A percentile compares a stretch with the other conserved stretches of the same genome.
These are phyloP conservation scores for Phaseolus coccineus DNA, from an alignment of 331 rosid genomes.

Conservation along the genomic window DNA sequence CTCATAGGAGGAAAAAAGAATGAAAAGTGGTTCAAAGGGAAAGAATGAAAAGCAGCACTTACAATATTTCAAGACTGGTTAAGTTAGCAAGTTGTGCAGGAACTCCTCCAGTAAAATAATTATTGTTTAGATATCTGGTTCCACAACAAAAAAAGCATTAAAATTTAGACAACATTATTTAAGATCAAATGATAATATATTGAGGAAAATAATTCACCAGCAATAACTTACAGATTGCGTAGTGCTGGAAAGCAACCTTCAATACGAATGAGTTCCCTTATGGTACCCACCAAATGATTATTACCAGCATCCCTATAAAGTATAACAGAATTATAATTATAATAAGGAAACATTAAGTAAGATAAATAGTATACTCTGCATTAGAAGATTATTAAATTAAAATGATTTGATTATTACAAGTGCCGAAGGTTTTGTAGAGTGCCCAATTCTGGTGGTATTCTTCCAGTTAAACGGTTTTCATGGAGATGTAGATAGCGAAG, in stretches of 20 bases:
- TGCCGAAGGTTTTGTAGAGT: constrained; percentile 89
- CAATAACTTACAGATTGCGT: constrained; percentile 82
- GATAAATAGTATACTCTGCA: constrained; percentile 12
- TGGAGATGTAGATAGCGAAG: constrained; percentile 97
- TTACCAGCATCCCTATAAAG: constrained; percentile 88
- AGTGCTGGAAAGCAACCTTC: constrained; percentile 96
- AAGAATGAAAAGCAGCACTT: constrained; percentile 43
- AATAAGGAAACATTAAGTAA: constrained; percentile 25
- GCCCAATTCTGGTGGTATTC: constrained; percentile 93
- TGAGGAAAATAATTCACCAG: constrained; percentile 18
- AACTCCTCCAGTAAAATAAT: constrained; percentile 94
- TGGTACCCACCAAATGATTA: constrained; percentile 98
- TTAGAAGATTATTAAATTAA: neutral
- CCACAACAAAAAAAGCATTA: constrained; percentile 36
- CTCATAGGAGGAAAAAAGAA: neutral
- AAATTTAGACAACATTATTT: constrained; percentile 12
- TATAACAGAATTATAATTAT: constrained; percentile 24
- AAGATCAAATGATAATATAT: constrained; percentile 7
- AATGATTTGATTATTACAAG: constrained; percentile 60
- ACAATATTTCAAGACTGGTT: constrained; percentile 93
- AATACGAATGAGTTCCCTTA: constrained; percentile 93
- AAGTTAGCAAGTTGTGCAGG: constrained; percentile 95
- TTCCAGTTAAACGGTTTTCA: constrained; percentile 84
- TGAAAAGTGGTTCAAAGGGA: neutral
- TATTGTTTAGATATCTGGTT: constrained; percentile 86